Evolutionary conservation across 1,284 basidiomycete genomes (phyloP), one percentile per base, ranked within the genome.

Genomic region (Marasmius oreades): DNA sequence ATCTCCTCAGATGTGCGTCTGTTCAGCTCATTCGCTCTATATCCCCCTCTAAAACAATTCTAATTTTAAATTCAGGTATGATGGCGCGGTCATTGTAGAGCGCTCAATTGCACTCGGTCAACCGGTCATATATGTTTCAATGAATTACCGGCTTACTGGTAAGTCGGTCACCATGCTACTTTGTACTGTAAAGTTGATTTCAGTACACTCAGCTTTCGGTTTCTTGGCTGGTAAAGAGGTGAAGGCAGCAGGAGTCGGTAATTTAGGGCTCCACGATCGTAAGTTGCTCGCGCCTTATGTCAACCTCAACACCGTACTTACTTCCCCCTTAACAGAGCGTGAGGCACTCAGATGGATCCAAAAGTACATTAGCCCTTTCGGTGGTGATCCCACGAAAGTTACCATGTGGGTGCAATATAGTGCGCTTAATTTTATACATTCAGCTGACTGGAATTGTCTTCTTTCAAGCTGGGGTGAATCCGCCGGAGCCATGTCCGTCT

Each of bases 301-400:
- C n/a, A n/a, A n/a, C n/a, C n/a, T n/a, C n/a, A n/a, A n/a, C n/a
- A n/a, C n/a, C n/a, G n/a, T n/a, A n/a, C n/a, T n/a, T n/a, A n/a
- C n/a, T n/a, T n/a, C n/a, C 36, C 28, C 45, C 22, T 5, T 26
- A 50, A 52, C 46, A 84, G 81, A 84, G 64, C 77, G 78, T 8
- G 64, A 75, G 36, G 84, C 84, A 0, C 66, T 91, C 14, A 66
- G 81, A 56, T 90, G 87, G 87, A 70, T 88, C 0, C 80, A 86
- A 59, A 75, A 82, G 62, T 85, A 89, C 62, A 85, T 90, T 44
- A 58, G 68, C 12, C 68, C 70, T 0, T 89, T 90, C 56, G 85
- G 86, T 1, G 88, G 88, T 6, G 80, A 88, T 63, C 78, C 80
- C 14, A 68, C 71, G 2, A 77, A 77, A 63, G 82, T 85, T 3